Base-by-base conservation (phyloP, 2,329 filamentous ascomycete genomes). In the Leptosphaerulina australis region DNA sequence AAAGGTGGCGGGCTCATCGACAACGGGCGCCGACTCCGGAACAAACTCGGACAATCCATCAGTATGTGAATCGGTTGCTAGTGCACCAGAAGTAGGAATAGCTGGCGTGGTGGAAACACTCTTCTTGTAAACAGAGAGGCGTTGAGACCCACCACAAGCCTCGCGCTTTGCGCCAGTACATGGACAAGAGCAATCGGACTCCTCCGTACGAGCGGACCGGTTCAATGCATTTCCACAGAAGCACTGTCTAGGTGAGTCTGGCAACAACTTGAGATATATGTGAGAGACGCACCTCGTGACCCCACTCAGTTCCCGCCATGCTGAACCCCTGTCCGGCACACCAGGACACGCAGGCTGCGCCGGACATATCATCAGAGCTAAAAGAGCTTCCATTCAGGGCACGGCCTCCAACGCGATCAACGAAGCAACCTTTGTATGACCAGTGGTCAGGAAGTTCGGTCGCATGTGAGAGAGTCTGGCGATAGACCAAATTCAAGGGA, bases 91-190 rank as follows among this genome's bases (percentile, higher is more conserved):
- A n/a, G n/a, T n/a, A n/a, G n/a, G n/a, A n/a, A n/a, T n/a, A n/a
- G n/a, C n/a, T n/a, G n/a, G n/a, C n/a, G n/a, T n/a, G n/a, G n/a
- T n/a, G n/a, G n/a, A n/a, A n/a, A n/a, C n/a, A n/a, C n/a, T n/a
- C n/a, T 25, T 40, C 18, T 29, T 17, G 26, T 40, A 40, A 18
- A 40, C 37, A 30, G 37, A 20, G 17, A 40, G 7, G 15, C 37
- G 37, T n/a, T 29, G 37, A 5, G 37, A 40, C 4, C 37, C 37
- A 30, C 37, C 37, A 17, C 37, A 40, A n/a, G 37, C 37, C 25
- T 40, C 37, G 5, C 8, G 17, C 5, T 15, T 5, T 14, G 24
- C 18, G 15, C 37, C 37, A 21, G 37, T n/a, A 21, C 37, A 40
- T 10, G 24, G 25, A 24, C 3, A 6, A 11, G 5, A 18, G 24